These are phyloP conservation scores for Plasmodium fragile DNA, from an alignment of 169 alveolate genomes.

Conservation along the genomic window DNA sequence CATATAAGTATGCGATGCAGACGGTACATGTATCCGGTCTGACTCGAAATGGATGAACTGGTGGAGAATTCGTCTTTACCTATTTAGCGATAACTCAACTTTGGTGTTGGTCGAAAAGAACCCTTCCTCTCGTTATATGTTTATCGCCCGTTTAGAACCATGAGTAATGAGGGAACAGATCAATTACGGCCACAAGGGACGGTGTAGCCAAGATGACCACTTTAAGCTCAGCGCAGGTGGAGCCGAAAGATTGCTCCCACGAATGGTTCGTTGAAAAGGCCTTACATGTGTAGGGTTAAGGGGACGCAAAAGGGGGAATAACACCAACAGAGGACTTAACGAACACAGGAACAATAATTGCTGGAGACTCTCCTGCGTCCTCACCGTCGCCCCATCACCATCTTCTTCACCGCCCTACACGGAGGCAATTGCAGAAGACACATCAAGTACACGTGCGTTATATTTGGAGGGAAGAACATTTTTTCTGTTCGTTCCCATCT, in stretches of 20 bases:
- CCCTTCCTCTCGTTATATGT: neutral
- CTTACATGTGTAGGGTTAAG: neutral
- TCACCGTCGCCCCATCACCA: neutral
- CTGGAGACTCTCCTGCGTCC: neutral
- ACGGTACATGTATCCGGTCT: neutral
- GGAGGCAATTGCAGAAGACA: neutral
- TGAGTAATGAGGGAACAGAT: neutral
- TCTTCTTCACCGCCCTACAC: neutral
- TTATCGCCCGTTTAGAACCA: neutral
- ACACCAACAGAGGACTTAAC: neutral
- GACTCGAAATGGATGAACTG: neutral
- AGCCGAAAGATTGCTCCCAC: neutral
- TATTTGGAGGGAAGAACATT: neutral
- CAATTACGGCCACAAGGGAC: neutral
- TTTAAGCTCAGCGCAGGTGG: neutral
- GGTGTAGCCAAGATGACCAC: neutral
- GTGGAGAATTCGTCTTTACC: neutral
- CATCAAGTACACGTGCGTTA: neutral
- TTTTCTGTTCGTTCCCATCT: neutral
- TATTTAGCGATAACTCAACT: neutral
- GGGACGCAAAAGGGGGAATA: neutral
- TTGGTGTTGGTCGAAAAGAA: neutral
- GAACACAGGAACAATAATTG: neutral
- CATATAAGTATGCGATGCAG: neutral
- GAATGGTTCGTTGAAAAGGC: neutral